phyloP scores from a whole-genome alignment of 768 basidiomycete species.

The Kwoniella sp. region DNA sequence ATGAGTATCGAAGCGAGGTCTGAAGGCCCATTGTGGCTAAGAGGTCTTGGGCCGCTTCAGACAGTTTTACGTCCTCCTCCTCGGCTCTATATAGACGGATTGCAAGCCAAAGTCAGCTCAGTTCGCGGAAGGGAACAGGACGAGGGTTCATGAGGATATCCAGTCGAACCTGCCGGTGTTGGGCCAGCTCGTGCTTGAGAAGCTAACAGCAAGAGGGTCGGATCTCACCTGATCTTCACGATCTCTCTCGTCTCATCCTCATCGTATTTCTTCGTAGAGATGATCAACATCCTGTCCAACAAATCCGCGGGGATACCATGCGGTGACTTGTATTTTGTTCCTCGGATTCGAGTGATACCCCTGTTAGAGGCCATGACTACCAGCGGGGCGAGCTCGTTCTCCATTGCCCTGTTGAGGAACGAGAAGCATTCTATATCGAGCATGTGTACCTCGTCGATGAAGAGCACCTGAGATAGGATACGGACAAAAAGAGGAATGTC shows the following conservation, averaged over 20 bases:
- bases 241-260: conserved; percentile 86
- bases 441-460: conserved; percentile 99
- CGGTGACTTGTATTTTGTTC: conserved; percentile 90
- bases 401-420: conserved; percentile 93
- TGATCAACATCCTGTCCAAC: conserved; percentile 92
- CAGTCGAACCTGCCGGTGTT: neutral
- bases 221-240: conserved; percentile 85
- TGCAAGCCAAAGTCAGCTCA: neutral
- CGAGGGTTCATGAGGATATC: neutral
- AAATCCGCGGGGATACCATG: conserved; percentile 94
- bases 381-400: conserved; percentile 87
- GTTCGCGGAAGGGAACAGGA: too few species aligned
- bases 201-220: too few species aligned
- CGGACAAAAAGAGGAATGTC: neutral
- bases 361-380: conserved; percentile 99
- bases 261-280: conserved; percentile 84
- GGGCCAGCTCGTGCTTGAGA: neutral
- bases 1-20: conserved; percentile 88
- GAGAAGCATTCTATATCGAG: conserved; percentile 99
- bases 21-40: conserved; percentile 84
- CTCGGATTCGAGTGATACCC: conserved; percentile 90
- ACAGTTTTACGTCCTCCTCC: conserved; percentile 90
- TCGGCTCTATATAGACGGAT: too few species aligned
- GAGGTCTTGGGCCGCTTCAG: conserved; percentile 71
- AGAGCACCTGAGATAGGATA: conserved; percentile 70